Evolutionary conservation across 2,329 filamentous ascomycete genomes (phyloP).

Genomic region (Pseudonectria buxi): DNA sequence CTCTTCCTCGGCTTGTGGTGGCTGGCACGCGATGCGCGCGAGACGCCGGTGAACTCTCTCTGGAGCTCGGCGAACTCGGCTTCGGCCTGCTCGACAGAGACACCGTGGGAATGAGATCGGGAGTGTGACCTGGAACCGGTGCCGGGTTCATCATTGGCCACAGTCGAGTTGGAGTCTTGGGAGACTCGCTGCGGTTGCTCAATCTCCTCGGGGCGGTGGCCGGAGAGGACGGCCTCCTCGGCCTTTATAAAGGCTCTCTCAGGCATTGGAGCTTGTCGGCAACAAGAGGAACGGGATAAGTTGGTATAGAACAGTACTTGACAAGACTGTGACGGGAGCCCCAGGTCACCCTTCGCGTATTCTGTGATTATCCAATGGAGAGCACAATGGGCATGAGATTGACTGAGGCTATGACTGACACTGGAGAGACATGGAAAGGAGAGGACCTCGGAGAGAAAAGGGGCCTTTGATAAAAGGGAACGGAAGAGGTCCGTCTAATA

Average conservation of each 20-base stretch:
- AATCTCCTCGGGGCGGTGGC: slow-evolving; percentile 20
- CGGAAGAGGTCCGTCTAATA: no score
- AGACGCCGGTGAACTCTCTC: slow-evolving; percentile 52
- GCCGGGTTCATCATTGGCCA: slow-evolving; percentile 11
- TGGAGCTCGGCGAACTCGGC: slow-evolving; percentile 65
- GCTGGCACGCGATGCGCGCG: slow-evolving; percentile 49
- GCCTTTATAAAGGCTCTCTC: slow-evolving; percentile 23
- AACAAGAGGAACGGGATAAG: neutral
- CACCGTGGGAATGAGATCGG: slow-evolving; percentile 30
- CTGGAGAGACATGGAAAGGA: no score
- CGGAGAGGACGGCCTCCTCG: slow-evolving; percentile 23
- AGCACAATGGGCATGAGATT: no score
- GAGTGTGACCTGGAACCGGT: slow-evolving; percentile 10
- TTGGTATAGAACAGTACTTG: slow-evolving; percentile 10
- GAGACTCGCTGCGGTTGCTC: slow-evolving; percentile 17
- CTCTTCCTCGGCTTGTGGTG: slow-evolving; percentile 20
- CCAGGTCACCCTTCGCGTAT: slow-evolving; percentile 20
- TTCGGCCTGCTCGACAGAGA: slow-evolving; percentile 62
- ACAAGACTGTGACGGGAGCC: slow-evolving; percentile 19
- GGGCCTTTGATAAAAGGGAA: no score
- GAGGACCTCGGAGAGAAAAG: no score
- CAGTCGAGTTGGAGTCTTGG: slow-evolving; percentile 24
- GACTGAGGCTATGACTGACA: no score
- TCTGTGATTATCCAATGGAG: no score
- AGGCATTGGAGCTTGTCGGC: slow-evolving; percentile 15